Conservation (phyloP, 805 yeast genomes). For the Clavispora carvajalis region DNA sequence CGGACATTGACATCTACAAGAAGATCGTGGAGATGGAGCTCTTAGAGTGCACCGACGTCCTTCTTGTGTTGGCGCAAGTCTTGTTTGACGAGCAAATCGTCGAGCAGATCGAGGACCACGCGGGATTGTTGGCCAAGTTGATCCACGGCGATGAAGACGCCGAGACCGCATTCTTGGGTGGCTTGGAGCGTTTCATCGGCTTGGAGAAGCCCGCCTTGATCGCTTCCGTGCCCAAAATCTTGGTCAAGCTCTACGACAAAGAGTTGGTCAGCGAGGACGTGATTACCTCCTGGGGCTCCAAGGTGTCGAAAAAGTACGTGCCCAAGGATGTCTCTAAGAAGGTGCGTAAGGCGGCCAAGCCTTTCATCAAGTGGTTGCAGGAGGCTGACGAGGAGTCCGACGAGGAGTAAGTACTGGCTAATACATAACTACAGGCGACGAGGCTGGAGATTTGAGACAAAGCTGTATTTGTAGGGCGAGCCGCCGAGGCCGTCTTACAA, state of each 20-base stretch:
- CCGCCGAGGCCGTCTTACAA: too few species aligned
- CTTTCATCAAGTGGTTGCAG: constrained; percentile 90
- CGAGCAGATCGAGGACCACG: constrained; percentile 67
- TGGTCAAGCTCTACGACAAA: constrained; percentile 73
- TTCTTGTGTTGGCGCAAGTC: constrained; percentile 89
- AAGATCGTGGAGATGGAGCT: constrained; percentile 79
- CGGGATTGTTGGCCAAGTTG: constrained; percentile 77
- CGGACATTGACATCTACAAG: constrained; percentile 89
- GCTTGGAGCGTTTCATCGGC: constrained; percentile 90
- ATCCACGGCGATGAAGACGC: constrained; percentile 55
- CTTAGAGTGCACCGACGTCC: constrained; percentile 64
- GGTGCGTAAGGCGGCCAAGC: constrained; percentile 94
- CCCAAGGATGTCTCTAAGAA: constrained; percentile 88
- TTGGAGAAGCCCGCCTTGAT: constrained; percentile 66
- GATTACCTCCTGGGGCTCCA: constrained; percentile 79
- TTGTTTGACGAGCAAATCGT: constrained; percentile 76
- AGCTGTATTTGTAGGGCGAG: too few species aligned
- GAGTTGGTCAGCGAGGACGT: constrained; percentile 84
- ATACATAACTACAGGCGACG: too few species aligned
- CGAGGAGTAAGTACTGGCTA: constrained; percentile 42
- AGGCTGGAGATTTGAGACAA: too few species aligned
- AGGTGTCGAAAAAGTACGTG: constrained; percentile 87
- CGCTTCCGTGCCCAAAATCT: constrained; percentile 70
- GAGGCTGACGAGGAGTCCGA: constrained; percentile 85
- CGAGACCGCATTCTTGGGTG: constrained; percentile 91